A percentile compares a stretch with the other conserved stretches of the same genome.
Conservation (phyloP, 129 eudicot species). For the Lactuca sativa region DNA sequence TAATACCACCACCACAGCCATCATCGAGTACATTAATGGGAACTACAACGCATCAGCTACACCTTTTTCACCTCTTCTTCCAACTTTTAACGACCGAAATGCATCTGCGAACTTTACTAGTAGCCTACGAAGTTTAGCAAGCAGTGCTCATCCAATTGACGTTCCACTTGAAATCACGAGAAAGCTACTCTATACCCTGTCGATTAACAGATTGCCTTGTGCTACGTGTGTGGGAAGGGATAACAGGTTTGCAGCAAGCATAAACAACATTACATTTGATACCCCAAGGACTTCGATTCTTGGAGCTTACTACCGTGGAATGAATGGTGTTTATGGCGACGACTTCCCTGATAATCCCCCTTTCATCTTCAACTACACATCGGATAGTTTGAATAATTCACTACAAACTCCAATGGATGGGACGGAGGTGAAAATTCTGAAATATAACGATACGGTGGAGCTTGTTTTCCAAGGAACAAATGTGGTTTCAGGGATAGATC, state of each 20-base stretch:
- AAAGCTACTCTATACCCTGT: slow-evolving; percentile 35
- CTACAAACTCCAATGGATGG: slow-evolving; percentile 33
- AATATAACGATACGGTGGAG: slow-evolving; percentile 51
- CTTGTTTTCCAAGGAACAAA: slow-evolving; percentile 64
- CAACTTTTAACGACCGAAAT: slow-evolving; percentile 30
- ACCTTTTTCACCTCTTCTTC: slow-evolving; percentile 34
- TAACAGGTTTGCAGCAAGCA: slow-evolving; percentile 40
- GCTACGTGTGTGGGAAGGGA: slow-evolving; percentile 24
- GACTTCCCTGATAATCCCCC: slow-evolving; percentile 56
- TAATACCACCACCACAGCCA: slow-evolving; percentile 47
- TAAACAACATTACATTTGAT: slow-evolving; percentile 47
- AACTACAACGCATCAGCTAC: slow-evolving; percentile 20
- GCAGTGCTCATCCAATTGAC: slow-evolving; percentile 27
- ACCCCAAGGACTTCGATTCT: slow-evolving; percentile 41
- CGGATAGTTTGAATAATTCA: slow-evolving; percentile 6
- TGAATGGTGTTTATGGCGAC: slow-evolving; percentile 43
- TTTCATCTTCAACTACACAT: slow-evolving; percentile 47
- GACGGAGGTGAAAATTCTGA: slow-evolving; percentile 40
- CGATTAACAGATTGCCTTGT: slow-evolving; percentile 39
- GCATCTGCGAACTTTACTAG: slow-evolving; percentile 38
- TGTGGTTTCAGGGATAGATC: slow-evolving; percentile 50
- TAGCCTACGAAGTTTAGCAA: slow-evolving; percentile 41
- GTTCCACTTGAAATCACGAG: slow-evolving; percentile 38
- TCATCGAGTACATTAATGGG: slow-evolving; percentile 32
- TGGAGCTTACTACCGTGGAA: slow-evolving; percentile 40